These are phyloP conservation scores for Mycena galericulata DNA, from an alignment of 768 basidiomycete genomes.

Conservation along the genomic window DNA sequence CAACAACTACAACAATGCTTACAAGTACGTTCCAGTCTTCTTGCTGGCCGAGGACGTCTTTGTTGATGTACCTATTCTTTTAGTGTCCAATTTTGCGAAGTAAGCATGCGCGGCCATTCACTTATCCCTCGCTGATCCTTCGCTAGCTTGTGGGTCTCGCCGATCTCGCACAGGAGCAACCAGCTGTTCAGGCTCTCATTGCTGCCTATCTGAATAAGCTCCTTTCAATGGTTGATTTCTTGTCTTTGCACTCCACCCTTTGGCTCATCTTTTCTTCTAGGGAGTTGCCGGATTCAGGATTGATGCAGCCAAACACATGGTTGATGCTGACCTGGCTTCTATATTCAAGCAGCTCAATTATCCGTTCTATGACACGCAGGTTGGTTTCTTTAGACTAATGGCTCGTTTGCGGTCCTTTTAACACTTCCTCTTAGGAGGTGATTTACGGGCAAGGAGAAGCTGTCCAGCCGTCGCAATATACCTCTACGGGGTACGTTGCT, in stretches of 20 bases:
- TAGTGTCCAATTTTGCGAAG: constrained; percentile 29
- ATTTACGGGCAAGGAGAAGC: constrained; percentile 34
- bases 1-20: constrained; percentile 4
- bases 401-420: neutral
- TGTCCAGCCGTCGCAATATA: constrained; percentile 7
- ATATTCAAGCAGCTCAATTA: neutral
- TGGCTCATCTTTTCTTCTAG: neutral
- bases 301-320: constrained; percentile 28
- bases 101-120: neutral
- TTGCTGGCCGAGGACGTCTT: neutral
- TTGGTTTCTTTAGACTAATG: neutral
- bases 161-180: constrained; percentile 27
- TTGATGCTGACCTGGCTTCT: neutral
- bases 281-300: constrained; percentile 26
- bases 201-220: constrained; percentile 22
- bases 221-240: constrained; percentile 8
- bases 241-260: too few relatives aligned
- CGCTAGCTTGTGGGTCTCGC: constrained; percentile 16
- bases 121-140: neutral
- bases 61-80: neutral
- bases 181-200: constrained; percentile 11
- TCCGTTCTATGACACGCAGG: constrained; percentile 19
- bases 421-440: constrained; percentile 11
- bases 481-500: constrained; percentile 11
- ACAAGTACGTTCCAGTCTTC: neutral